Evolutionary conservation across 225 moss, liverwort and hornwort species (phyloP), one percentile per base, ranked within the genome.

Genomic region (Rhytidiadelphus loreus): DNA sequence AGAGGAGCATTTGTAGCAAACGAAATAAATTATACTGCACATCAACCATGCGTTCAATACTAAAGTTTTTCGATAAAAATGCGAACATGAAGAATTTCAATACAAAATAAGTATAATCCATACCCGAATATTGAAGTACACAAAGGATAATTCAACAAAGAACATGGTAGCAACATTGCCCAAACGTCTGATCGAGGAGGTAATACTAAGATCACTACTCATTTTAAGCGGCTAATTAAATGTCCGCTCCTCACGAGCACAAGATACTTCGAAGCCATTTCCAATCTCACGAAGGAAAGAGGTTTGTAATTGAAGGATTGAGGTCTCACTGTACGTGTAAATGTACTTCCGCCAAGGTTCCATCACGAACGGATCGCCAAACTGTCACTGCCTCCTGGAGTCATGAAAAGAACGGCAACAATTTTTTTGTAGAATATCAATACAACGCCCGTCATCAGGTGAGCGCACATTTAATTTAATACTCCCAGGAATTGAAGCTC

Each of bases 301-400:
- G 85, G 26, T 75, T 73, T n/a, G 63, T 30, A 66, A 80, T 92
- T 92, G 90, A 92, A 92, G 92, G 90, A 90, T 66, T 83, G 86
- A 81, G 86, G 88, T 92, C 83, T 92, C 90, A 90, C 90, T 90
- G 88, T 46, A 46, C 46, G 46, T 77, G 64, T 85, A 62, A 41
- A 58, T 71, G 28, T 61, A 88, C 39, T 33, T 39, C 43, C 48
- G 62, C 37, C 72, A 77, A 86, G 53, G 48, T 75, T 85, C 61
- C n/a, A n/a, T 62, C 69, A 71, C 17, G 46, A 48, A 37, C 16
- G 25, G 28, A 81, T 55, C 39, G 53, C 60, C 64, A 75, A 87
- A 80, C 81, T 87, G 56, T 87, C 39, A 53, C n/a, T 60, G 24
- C 52, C 33, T 39, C 13, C 41, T 59, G 68, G n/a, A 50, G 26